Evolutionary conservation across 306 rosid genomes (phyloP), one percentile per base, ranked within the genome.

Genomic region (Prunus mira): DNA sequence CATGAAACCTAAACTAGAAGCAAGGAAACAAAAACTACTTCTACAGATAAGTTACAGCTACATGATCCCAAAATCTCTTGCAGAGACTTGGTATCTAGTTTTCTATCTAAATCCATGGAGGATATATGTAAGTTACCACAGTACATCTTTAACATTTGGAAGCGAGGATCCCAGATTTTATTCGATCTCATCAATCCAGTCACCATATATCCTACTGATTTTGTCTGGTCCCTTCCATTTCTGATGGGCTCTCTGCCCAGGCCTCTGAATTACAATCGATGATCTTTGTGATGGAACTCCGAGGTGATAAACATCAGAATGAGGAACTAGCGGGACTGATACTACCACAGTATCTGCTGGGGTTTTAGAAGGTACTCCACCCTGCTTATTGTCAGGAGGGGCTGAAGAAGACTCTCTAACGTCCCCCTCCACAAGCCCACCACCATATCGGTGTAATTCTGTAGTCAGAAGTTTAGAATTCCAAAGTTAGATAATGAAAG

Each of bases 141-240:
- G 27, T 79, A 73, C 76, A 74, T 76, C 76, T 64, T 67, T 60
- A 51, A 41, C 47, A 70, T 74, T 84, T 68, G 78, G 71, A 72
- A 70, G 63, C 8, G 75, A 80, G 81, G 17, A 67, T 65, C 54
- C 47, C 34, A 47, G 69, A 34, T 49, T 30, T 85, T 87, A 96
- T 86, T 96, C 99, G 14, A 87, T 73, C 78, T 92, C 97, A 65
- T 96, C 99, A 17, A 96, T 91, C 99, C 99, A 96, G 77, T 96
- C 99, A 30, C 99, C 99, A 27, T 96, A 96, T 87, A 96, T 96
- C 89, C 93, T 81, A 83, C 99, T 96, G 86, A 96, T 96, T 89
- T 96, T 96, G 83, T 96, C 99, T 0, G 99, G 99, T 73, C 99
- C 99, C 82, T 92, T 96, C 99, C 99, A 96, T 76, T 96, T 96